Conservation (phyloP, 305 asterid genomes). For the Fraxinus latifolia region DNA sequence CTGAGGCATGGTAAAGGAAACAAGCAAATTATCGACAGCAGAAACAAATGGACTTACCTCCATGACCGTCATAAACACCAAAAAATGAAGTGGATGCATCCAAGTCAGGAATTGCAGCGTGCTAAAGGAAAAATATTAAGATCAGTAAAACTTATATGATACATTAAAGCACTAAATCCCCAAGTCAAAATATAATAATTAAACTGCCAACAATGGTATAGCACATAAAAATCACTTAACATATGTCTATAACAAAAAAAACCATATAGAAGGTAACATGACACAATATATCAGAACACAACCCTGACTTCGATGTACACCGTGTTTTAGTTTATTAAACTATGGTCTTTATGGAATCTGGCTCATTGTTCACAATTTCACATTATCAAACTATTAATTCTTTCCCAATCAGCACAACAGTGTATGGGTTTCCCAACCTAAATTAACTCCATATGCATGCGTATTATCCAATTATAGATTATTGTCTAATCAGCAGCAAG, state of each 20-base stretch:
- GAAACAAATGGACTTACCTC: conserved; percentile 52
- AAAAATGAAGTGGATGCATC: conserved; percentile 80
- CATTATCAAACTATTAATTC: background rate
- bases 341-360: background rate
- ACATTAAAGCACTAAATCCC: background rate
- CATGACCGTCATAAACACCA: conserved; percentile 97
- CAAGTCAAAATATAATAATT: background rate
- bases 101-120: conserved; percentile 75
- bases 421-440: background rate
- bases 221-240: background rate
- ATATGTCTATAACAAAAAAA: background rate
- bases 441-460: background rate
- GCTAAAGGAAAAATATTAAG: conserved; percentile 42
- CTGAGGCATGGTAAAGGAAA: background rate
- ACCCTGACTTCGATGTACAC: background rate
- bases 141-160: conserved; percentile 10
- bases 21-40: background rate
- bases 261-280: background rate
- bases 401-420: background rate
- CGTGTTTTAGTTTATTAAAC: background rate
- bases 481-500: background rate
- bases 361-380: background rate
- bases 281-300: background rate
- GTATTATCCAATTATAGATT: background rate
- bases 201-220: background rate